These are phyloP conservation scores for Kuraishia ogatae DNA, from an alignment of 805 yeast genomes.

Conservation along the genomic window DNA sequence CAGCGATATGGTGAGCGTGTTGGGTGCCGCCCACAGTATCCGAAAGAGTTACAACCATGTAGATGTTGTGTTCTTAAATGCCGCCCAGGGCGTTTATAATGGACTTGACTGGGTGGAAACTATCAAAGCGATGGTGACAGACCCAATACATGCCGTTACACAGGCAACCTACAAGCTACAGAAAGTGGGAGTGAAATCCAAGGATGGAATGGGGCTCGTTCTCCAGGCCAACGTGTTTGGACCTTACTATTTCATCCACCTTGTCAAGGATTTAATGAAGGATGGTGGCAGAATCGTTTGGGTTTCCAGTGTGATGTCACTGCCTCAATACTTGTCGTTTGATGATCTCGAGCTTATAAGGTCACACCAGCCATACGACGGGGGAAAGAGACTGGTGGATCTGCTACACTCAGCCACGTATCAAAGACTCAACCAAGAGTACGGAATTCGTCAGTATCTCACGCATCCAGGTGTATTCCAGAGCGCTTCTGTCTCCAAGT, in stretches of 20 bases:
- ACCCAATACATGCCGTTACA: conserved; percentile 80
- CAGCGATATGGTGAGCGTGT: conserved; percentile 77
- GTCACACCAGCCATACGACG: conserved; percentile 73
- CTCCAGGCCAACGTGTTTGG: conserved; percentile 97
- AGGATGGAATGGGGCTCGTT: conserved; percentile 76
- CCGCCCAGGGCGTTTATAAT: conserved; percentile 81
- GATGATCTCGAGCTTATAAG: conserved; percentile 66
- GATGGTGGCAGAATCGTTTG: conserved; percentile 50
- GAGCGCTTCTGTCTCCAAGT: conserved; percentile 70
- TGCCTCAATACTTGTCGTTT: conserved; percentile 62
- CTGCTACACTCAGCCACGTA: conserved; percentile 70
- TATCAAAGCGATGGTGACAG: conserved; percentile 48
- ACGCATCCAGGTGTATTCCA: conserved; percentile 94
- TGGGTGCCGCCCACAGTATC: conserved; percentile 67
- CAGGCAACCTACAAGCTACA: conserved; percentile 83
- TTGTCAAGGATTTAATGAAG: conserved; percentile 40
- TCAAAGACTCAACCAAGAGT: conserved; percentile 31
- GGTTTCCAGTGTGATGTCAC: conserved; percentile 81
- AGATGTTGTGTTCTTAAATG: conserved; percentile 77
- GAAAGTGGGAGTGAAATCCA: conserved; percentile 63
- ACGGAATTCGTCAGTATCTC: conserved; percentile 63
- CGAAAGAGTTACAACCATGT: conserved; percentile 53
- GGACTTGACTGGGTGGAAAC: conserved; percentile 89
- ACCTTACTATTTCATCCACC: conserved; percentile 78
- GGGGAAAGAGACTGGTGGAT: conserved; percentile 83